phyloP scores from a whole-genome alignment of 805 yeast species.

The Sungouiella thailandica region DNA sequence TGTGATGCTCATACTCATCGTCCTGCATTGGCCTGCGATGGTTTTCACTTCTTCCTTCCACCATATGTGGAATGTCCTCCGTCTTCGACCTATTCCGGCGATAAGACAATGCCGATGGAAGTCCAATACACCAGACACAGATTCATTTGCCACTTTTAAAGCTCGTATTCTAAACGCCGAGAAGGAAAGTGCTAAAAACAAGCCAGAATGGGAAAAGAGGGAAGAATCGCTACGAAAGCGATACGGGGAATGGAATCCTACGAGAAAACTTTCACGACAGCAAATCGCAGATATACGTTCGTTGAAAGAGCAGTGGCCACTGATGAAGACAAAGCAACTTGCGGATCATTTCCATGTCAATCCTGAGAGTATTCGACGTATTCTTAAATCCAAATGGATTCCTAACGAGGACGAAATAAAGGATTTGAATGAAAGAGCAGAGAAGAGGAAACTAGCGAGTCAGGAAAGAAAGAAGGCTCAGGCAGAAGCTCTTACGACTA shows the following conservation, averaged over 20 bases:
- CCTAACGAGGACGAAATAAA: conserved; percentile 56
- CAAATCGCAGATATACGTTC: conserved; percentile 62
- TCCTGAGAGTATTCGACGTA: conserved; percentile 79
- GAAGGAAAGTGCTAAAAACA: conserved; percentile 38
- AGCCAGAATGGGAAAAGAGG: conserved; percentile 62
- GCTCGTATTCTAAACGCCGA: conserved; percentile 13
- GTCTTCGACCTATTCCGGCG: neutral
- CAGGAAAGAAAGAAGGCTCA: conserved; percentile 6
- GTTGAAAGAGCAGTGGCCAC: conserved; percentile 54
- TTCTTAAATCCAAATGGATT: conserved; percentile 70
- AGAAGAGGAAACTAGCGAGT: conserved; percentile 15
- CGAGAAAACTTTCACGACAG: conserved; percentile 58
- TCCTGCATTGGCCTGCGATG: no score
- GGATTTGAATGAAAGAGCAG: conserved; percentile 47
- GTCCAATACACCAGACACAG: neutral
- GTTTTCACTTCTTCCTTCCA: neutral
- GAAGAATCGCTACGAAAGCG: conserved; percentile 59
- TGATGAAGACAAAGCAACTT: conserved; percentile 52
- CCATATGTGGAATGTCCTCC: neutral
- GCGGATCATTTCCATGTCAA: conserved; percentile 65
- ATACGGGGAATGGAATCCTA: conserved; percentile 66
- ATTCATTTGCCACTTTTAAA: conserved; percentile 12
- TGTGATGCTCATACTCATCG: no score
- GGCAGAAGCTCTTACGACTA: neutral
- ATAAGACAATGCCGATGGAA: no score